phyloP scores from a whole-genome alignment of 345 rosid species.

The Eucalyptus sp. region DNA sequence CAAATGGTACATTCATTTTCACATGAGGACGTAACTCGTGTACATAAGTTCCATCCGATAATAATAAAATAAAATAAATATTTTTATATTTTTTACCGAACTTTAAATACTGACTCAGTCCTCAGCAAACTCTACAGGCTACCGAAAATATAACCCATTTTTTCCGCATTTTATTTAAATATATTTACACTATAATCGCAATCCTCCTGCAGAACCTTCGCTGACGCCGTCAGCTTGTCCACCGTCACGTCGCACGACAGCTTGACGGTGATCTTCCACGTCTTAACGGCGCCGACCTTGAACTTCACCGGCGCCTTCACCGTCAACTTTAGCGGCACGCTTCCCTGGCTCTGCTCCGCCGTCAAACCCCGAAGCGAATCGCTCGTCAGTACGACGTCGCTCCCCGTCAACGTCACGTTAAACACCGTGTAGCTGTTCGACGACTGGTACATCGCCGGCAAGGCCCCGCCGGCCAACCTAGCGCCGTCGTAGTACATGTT shows the following conservation, averaged over 20 bases:
- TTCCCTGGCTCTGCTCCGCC: constrained; percentile 5
- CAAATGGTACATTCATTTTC: background rate
- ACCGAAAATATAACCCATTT: background rate
- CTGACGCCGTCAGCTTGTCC: constrained; percentile 46
- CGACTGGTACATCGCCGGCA: constrained; percentile 54
- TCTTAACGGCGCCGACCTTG: constrained; percentile 58
- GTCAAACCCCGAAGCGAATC: constrained; percentile 8
- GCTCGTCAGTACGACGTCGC: constrained; percentile 28
- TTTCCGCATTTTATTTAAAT: background rate
- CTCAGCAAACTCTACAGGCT: background rate
- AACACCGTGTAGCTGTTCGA: constrained; percentile 48
- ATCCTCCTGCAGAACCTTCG: constrained; percentile 31
- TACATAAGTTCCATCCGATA: background rate
- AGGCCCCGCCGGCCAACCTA: constrained; percentile 25
- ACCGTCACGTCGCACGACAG: constrained; percentile 65
- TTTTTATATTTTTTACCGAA: background rate
- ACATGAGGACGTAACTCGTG: fast-evolving
- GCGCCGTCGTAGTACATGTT: constrained; percentile 22
- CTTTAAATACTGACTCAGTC: background rate
- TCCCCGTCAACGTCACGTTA: constrained; percentile 26
- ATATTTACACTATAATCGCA: constrained; percentile 34
- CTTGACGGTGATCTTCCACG: constrained; percentile 63
- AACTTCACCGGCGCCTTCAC: constrained; percentile 56
- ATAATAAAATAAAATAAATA: no score
- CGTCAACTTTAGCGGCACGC: constrained; percentile 43